phyloP scores from a whole-genome alignment of 257 asterid genomes.

The Nicotiana undulata region DNA sequence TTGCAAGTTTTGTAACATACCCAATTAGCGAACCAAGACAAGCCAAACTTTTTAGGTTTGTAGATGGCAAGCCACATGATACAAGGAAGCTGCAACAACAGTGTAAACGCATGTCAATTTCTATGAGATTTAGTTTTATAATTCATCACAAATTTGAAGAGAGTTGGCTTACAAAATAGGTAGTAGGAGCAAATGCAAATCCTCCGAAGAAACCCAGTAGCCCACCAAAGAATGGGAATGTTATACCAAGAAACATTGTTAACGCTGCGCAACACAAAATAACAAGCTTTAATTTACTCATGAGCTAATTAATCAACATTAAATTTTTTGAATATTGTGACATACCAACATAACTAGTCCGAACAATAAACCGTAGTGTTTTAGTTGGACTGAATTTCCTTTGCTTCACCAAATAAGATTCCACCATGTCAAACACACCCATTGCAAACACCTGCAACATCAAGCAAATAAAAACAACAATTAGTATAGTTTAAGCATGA shows the following conservation, averaged over 20 bases:
- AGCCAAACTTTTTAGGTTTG: slow-evolving; percentile 38
- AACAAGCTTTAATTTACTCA: neutral
- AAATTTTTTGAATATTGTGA: neutral
- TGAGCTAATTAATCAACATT: neutral
- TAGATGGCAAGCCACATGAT: slow-evolving; percentile 46
- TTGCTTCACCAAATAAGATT: slow-evolving; percentile 29
- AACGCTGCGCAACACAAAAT: slow-evolving; percentile 11
- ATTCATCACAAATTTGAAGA: too few species aligned
- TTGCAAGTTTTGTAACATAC: slow-evolving; percentile 2
- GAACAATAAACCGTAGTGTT: slow-evolving; percentile 20
- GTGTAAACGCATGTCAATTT: neutral
- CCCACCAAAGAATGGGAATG: slow-evolving; percentile 50
- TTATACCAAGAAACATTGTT: slow-evolving; percentile 31
- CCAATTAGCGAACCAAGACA: slow-evolving; percentile 44
- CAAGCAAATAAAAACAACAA: neutral
- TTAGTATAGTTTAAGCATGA: too few species aligned
- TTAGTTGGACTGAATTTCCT: slow-evolving; percentile 18
- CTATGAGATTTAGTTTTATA: neutral
- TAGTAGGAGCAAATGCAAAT: slow-evolving; percentile 47
- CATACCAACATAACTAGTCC: slow-evolving; percentile 40
- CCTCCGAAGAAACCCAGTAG: slow-evolving; percentile 49
- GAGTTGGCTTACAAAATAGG: slow-evolving; percentile 30
- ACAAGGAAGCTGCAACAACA: slow-evolving; percentile 41
- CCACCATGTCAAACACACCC: slow-evolving; percentile 47
- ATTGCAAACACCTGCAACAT: slow-evolving; percentile 38